Evolutionary conservation across 2,329 filamentous ascomycete genomes (phyloP).

Genomic region (Paecilomyces formosus): DNA sequence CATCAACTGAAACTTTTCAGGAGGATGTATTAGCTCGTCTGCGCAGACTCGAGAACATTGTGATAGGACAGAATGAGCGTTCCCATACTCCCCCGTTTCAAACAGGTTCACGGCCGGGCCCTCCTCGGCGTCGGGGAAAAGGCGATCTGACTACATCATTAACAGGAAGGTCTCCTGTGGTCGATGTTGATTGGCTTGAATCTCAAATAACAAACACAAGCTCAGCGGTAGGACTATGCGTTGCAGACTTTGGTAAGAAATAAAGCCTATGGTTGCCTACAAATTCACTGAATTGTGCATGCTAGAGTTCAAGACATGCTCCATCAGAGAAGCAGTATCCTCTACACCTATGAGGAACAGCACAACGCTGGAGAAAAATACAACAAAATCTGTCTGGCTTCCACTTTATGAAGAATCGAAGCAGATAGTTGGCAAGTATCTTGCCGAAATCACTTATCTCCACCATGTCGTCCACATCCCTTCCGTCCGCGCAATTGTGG

Average conservation of each 20-base stretch:
- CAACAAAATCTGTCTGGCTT: constrained; percentile 23
- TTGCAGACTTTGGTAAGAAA: no score
- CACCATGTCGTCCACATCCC: constrained; percentile 28
- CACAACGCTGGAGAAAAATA: not conserved
- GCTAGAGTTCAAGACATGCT: not conserved
- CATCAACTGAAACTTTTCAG: no score
- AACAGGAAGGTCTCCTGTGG: no score
- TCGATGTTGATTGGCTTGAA: no score
- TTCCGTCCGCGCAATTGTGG: constrained; percentile 17
- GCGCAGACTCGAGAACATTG: not conserved
- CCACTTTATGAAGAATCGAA: constrained; percentile 26
- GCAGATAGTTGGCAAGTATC: constrained; percentile 24
- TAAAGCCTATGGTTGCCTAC: no score
- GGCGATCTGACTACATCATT: no score
- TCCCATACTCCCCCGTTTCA: no score
- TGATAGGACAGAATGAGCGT: not conserved
- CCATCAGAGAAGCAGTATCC: constrained; percentile 1
- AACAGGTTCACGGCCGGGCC: no score
- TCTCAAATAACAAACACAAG: no score
- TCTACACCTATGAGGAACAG: not conserved
- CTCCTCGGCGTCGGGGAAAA: no score
- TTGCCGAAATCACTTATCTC: constrained; percentile 22
- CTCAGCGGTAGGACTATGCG: no score
- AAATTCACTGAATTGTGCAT: no score
- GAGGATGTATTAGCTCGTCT: not conserved